A percentile compares a stretch with the other conserved stretches of the same genome.
phyloP scores from a whole-genome alignment of 345 rosid species.

The Populus davidiana region DNA sequence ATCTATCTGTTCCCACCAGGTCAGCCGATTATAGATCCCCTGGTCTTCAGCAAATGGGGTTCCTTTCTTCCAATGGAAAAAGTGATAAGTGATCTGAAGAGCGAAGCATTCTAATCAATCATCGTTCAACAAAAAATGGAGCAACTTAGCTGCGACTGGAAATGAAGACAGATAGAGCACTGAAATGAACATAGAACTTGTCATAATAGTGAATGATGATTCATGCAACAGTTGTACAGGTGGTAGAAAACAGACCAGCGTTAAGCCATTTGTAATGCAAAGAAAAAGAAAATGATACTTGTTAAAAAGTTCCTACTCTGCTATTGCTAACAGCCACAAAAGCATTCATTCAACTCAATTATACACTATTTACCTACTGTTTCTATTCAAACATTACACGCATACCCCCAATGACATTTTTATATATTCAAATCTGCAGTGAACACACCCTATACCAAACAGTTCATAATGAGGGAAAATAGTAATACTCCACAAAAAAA shows the following conservation, averaged over 20 bases:
- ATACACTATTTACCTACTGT: not conserved
- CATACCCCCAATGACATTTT: not conserved
- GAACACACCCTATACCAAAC: not conserved
- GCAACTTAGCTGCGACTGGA: slow-evolving; percentile 2
- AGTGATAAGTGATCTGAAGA: slow-evolving; percentile 82
- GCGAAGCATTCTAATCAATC: slow-evolving; percentile 15
- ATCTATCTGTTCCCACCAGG: slow-evolving; percentile 99
- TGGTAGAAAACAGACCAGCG: not conserved
- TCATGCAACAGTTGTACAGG: not conserved
- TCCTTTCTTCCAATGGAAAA: slow-evolving; percentile 99
- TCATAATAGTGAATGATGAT: not conserved
- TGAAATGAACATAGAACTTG: not conserved
- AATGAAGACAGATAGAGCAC: not conserved
- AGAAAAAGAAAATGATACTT: not conserved
- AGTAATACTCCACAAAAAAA: no score
- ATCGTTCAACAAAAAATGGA: slow-evolving; percentile 2
- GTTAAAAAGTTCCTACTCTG: not conserved
- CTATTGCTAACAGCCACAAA: not conserved
- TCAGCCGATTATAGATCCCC: slow-evolving; percentile 88
- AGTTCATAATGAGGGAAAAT: not conserved
- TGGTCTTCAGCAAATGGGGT: slow-evolving; percentile 97
- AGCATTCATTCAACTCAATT: not conserved
- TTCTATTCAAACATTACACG: not conserved
- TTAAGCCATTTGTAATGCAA: not conserved
- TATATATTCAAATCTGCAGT: not conserved